Conservation (phyloP, 306 rosid species). For the Pyrus pyrifolia region DNA sequence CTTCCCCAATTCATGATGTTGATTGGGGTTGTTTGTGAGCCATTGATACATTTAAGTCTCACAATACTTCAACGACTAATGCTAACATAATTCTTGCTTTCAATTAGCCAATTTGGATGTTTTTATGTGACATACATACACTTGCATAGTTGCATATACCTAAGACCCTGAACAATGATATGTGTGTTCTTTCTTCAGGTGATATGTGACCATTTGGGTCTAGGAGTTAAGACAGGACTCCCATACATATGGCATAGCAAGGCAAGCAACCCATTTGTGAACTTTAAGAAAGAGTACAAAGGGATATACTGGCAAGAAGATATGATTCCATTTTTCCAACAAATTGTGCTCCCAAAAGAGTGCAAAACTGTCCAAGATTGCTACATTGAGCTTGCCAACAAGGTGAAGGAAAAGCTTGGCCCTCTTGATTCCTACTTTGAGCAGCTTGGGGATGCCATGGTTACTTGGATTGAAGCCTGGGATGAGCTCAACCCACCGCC, state of each 20-base stretch:
- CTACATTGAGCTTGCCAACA: conserved; percentile 40
- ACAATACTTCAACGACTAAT: no score
- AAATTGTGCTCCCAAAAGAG: conserved; percentile 26
- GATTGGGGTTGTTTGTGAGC: background rate
- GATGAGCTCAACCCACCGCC: conserved; percentile 55
- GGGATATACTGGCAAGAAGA: conserved; percentile 48
- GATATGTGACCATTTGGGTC: conserved; percentile 36
- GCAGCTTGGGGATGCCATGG: conserved; percentile 64
- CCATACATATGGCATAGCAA: conserved; percentile 50
- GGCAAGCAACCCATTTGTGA: conserved; percentile 48
- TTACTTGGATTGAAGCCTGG: conserved; percentile 79
- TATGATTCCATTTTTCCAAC: conserved; percentile 37
- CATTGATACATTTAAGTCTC: background rate
- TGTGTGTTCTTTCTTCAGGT: conserved; percentile 19
- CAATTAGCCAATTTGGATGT: background rate
- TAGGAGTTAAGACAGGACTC: conserved; percentile 40
- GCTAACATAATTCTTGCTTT: background rate
- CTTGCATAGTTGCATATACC: background rate
- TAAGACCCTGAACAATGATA: background rate
- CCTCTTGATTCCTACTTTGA: conserved; percentile 34
- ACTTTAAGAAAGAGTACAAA: conserved; percentile 40
- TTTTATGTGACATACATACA: background rate
- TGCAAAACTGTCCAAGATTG: conserved; percentile 34
- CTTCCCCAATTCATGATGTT: no score
- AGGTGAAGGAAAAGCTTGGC: conserved; percentile 35